phyloP scores from a whole-genome alignment of 441 rosid genomes.

The Erodium trifolium region DNA sequence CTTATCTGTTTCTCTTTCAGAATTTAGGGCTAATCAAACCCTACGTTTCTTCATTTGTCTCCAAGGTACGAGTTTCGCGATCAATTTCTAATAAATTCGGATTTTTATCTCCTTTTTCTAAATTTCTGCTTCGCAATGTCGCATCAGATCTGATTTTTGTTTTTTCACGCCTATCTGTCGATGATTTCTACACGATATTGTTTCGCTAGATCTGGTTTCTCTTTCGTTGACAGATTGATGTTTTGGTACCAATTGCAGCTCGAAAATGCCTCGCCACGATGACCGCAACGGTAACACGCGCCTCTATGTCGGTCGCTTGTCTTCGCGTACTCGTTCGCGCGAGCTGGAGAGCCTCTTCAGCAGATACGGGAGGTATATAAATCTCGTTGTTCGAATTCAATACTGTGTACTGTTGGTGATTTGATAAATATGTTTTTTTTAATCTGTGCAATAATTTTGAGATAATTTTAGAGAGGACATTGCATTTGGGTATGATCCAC shows the following conservation, averaged over 20 bases:
- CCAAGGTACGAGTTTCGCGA: not conserved
- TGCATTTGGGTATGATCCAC: not conserved
- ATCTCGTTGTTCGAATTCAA: not conserved
- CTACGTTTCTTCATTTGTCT: not conserved
- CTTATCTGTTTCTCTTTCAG: not conserved
- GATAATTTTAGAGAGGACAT: not conserved
- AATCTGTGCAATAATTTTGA: not conserved
- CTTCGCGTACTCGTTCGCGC: conserved; percentile 59
- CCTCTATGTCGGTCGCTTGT: conserved; percentile 58
- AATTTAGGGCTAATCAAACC: conserved; percentile 1
- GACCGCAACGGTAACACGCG: conserved; percentile 52
- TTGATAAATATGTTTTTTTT: not conserved
- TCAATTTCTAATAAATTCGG: not conserved
- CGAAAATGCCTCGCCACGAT: conserved; percentile 49
- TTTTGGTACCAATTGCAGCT: conserved; percentile 21
- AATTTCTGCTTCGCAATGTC: not conserved
- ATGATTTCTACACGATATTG: not conserved
- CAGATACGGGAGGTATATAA: conserved; percentile 61
- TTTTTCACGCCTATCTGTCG: not conserved
- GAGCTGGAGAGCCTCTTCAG: conserved; percentile 70
- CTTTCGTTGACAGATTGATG: not conserved
- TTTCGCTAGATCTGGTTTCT: not conserved
- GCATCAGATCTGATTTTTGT: not conserved
- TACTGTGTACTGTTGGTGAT: not conserved
- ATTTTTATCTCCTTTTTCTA: not conserved